Evolutionary conservation across 192 early-diverging fungal genomes (phyloP).

Genomic region (Pecoramyces ruminantium): DNA sequence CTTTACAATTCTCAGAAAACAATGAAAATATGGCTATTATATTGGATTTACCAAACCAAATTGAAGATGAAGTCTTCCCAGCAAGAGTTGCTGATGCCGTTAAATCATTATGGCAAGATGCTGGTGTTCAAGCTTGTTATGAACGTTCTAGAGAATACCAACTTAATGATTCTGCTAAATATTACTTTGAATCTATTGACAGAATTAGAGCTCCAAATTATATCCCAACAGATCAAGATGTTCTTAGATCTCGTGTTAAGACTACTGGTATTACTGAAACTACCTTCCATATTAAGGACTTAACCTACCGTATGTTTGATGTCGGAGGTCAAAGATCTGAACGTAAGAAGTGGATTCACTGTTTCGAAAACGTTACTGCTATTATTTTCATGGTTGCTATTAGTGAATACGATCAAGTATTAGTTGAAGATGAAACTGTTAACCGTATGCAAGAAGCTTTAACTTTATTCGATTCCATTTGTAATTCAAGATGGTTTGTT

Average conservation of each 20-base stretch:
- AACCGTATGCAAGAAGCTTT: constrained; percentile 93
- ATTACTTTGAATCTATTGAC: constrained; percentile 92
- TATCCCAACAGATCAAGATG: constrained; percentile 86
- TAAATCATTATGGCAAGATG: constrained; percentile 67
- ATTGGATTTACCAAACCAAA: constrained; percentile 64
- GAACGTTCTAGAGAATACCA: constrained; percentile 77
- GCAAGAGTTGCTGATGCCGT: constrained; percentile 63
- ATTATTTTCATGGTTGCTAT: constrained; percentile 93
- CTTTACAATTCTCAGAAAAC: constrained; percentile 48
- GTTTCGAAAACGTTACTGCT: constrained; percentile 91
- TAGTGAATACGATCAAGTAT: constrained; percentile 85
- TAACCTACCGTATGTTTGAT: constrained; percentile 93
- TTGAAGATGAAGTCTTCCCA: constrained; percentile 75
- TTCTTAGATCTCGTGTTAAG: constrained; percentile 90
- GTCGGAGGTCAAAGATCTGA: constrained; percentile 96
- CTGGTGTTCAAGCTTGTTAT: constrained; percentile 67
- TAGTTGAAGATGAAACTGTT: constrained; percentile 89
- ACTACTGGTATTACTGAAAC: constrained; percentile 95
- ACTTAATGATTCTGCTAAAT: constrained; percentile 89
- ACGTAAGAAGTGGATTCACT: constrained; percentile 98
- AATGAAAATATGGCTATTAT: constrained; percentile 54
- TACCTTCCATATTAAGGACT: constrained; percentile 72
- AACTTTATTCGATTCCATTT: constrained; percentile 93
- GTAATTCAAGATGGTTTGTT: constrained; percentile 92
- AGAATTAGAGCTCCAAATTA: constrained; percentile 68